These are phyloP conservation scores for Geranium brycei DNA, from an alignment of 345 rosid species.

Conservation along the genomic window DNA sequence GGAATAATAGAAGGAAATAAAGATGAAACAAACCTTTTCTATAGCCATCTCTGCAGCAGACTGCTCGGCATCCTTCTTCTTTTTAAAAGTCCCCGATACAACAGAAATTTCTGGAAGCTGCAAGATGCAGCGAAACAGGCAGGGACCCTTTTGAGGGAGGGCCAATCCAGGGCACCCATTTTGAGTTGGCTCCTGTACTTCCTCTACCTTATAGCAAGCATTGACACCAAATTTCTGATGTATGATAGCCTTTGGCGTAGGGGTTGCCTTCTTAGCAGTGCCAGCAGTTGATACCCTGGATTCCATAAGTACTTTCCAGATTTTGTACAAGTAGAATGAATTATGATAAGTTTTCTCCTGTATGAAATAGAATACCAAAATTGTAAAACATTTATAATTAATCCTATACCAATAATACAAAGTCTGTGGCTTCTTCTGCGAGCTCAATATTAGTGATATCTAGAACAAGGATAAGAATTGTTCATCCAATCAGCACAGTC, in stretches of 20 bases:
- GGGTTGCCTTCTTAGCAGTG: conserved; percentile 22
- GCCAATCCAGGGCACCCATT: conserved; percentile 78
- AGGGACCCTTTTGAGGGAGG: conserved; percentile 63
- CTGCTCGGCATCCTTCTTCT: conserved; percentile 89
- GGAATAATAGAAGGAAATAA: conserved; percentile 1
- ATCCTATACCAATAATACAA: no score
- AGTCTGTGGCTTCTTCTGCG: no score
- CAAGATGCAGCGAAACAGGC: conserved; percentile 62
- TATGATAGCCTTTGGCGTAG: conserved; percentile 74
- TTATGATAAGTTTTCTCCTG: conserved; percentile 5
- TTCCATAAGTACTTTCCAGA: conserved; percentile 22
- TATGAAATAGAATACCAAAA: conserved; percentile 1
- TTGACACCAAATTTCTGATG: conserved; percentile 56
- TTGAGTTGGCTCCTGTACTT: conserved; percentile 46
- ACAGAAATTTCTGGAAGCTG: conserved; percentile 65
- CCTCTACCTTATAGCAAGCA: conserved; percentile 54
- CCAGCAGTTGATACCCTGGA: conserved; percentile 13
- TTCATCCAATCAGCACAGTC: not conserved
- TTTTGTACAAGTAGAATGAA: not conserved
- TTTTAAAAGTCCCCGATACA: conserved; percentile 43
- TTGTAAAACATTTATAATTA: not conserved
- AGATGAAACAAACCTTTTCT: conserved; percentile 37
- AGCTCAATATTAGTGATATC: no score
- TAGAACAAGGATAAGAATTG: no score
- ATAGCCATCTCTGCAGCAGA: conserved; percentile 82